Percentiles rank a stretch among this genome's conserved stretches.
Conservation (phyloP, 2,329 filamentous ascomycete genomes). For the Monosporascus sp. region DNA sequence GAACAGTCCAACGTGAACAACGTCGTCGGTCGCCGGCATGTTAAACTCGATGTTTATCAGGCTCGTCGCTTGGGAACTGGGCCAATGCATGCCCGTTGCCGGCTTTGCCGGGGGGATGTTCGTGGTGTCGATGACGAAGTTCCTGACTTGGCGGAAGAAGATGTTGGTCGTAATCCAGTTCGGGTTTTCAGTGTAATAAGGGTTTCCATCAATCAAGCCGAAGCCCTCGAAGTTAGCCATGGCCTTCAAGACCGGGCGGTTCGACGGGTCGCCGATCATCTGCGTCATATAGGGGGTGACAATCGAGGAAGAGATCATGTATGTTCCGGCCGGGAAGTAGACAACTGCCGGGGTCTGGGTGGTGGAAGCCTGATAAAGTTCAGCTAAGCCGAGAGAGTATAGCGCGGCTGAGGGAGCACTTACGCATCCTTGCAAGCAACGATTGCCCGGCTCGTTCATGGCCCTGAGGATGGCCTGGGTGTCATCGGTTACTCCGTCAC, state of each 20-base stretch:
- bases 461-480: conserved; percentile 42
- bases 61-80: conserved; percentile 55
- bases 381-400: conserved; percentile 6
- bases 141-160: conserved; percentile 61
- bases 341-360: conserved; percentile 37
- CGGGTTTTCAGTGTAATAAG: conserved; percentile 35
- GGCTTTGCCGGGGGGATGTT: conserved; percentile 23
- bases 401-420: conserved; percentile 11
- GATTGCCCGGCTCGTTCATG: conserved; percentile 33
- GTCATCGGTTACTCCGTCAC: conserved; percentile 41
- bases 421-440: conserved; percentile 39
- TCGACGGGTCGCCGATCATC: conserved; percentile 55
- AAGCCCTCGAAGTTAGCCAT: conserved; percentile 47
- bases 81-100: conserved; percentile 53
- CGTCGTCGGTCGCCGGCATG: conserved; percentile 30
- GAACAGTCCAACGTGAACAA: conserved; percentile 28
- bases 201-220: conserved; percentile 53
- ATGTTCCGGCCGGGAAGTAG: conserved; percentile 45
- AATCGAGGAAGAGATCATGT: conserved; percentile 51
- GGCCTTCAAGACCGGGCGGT: conserved; percentile 50
- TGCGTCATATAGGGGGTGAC: conserved; percentile 61
- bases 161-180: conserved; percentile 49
- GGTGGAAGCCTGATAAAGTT: conserved; percentile 29
- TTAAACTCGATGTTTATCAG: conserved; percentile 47
- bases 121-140: conserved; percentile 55